Conservation (phyloP, 768 basidiomycete species). For the Myochromella boudieri region DNA sequence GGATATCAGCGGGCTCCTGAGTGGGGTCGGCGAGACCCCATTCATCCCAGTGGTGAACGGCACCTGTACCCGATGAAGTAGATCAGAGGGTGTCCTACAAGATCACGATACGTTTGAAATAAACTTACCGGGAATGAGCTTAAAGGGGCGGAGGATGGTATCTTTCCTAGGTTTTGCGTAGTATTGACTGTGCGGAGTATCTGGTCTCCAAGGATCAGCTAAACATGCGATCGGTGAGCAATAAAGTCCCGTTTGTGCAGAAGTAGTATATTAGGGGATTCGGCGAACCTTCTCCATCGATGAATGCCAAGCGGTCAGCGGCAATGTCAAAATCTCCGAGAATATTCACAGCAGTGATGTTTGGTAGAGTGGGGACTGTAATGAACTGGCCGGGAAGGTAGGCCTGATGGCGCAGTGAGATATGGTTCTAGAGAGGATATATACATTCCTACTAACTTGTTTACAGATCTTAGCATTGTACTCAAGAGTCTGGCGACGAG, state of each 20-base stretch:
- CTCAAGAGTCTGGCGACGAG: slow-evolving; percentile 70
- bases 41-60: slow-evolving; percentile 76
- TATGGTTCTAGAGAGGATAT: too few relatives aligned
- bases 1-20: slow-evolving; percentile 76
- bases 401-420: too few relatives aligned
- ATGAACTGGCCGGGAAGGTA: slow-evolving; percentile 79
- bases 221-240: not conserved
- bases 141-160: slow-evolving; percentile 77
- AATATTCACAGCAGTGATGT: slow-evolving; percentile 78
- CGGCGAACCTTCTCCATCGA: slow-evolving; percentile 77
- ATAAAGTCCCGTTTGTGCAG: not conserved
- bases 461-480: slow-evolving; percentile 69
- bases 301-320: slow-evolving; percentile 80
- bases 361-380: slow-evolving; percentile 68
- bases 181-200: slow-evolving; percentile 71
- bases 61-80: slow-evolving; percentile 45
- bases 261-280: not conserved
- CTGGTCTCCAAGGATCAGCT: slow-evolving; percentile 92
- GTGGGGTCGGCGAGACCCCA: slow-evolving; percentile 63
- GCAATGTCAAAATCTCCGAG: slow-evolving; percentile 85
- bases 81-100: too few relatives aligned
- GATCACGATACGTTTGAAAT: not conserved
- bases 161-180: slow-evolving; percentile 69
- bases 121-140: slow-evolving; percentile 71
- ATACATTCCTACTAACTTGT: slow-evolving; percentile 45